Evolutionary conservation across 176 grass and related monocot genomes (phyloP).

Genomic region (Triticum aestivum): IWGSC_CS_RefSeq_v2.1 NC_057810.1:24076547-24077046

Average conservation of each 20-base stretch:
- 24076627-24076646: too few relatives aligned
- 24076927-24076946: background rate
- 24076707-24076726: background rate
- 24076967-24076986: background rate
- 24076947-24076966: background rate
- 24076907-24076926: constrained; percentile 21
- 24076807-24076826: constrained; percentile 3
- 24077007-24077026: background rate
- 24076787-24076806: background rate
- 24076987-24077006: background rate
- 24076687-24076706: background rate
- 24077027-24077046: background rate
- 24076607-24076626: too few relatives aligned
- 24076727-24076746: background rate
- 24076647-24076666: background rate
- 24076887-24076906: background rate
- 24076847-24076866: background rate
- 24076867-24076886: background rate
- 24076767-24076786: background rate
- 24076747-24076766: background rate
- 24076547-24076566: too few relatives aligned
- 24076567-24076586: too few relatives aligned
- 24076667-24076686: background rate
- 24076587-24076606: too few relatives aligned
- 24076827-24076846: background rate